Evolutionary conservation across 208 protist species (phyloP).

Genomic region (Blastocrithidia nonstop): DNA sequence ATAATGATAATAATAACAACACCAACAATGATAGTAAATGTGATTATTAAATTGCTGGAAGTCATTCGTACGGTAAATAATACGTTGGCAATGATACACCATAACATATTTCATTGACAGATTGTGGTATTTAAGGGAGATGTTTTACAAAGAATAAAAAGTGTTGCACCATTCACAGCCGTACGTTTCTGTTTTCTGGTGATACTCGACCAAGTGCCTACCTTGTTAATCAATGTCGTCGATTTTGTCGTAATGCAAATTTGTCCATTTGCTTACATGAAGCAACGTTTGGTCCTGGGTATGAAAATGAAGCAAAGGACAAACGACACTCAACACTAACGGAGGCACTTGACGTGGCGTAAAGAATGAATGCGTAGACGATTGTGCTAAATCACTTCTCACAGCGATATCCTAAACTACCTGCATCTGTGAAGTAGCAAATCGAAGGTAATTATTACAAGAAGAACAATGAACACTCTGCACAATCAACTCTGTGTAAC

Average conservation of each 20-base stretch:
- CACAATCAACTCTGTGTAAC: too few relatives aligned
- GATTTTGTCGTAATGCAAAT: conserved; percentile 14
- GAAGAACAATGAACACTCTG: too few relatives aligned
- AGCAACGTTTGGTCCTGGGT: conserved; percentile 85
- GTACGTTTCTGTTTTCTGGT: conserved; percentile 78
- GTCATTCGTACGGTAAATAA: too few relatives aligned
- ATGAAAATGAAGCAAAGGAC: conserved; percentile 50
- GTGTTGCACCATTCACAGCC: conserved; percentile 4
- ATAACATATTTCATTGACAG: too few relatives aligned
- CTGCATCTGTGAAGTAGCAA: conserved; percentile 31
- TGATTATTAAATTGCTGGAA: background rate
- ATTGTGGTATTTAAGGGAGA: background rate
- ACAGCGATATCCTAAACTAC: conserved; percentile 83
- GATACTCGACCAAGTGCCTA: conserved; percentile 71
- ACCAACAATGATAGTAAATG: background rate
- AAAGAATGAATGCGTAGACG: conserved; percentile 16
- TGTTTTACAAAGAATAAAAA: background rate
- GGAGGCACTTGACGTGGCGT: conserved; percentile 62
- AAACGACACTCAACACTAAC: conserved; percentile 83
- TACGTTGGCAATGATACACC: too few relatives aligned
- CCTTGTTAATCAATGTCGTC: conserved; percentile 42
- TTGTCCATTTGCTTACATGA: conserved; percentile 85
- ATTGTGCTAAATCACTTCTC: conserved; percentile 86
- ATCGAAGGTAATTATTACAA: too few relatives aligned
- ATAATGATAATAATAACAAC: background rate